Conservation (phyloP, 495 filamentous ascomycete species). For the Lasiosphaeriaceae sp. region DNA sequence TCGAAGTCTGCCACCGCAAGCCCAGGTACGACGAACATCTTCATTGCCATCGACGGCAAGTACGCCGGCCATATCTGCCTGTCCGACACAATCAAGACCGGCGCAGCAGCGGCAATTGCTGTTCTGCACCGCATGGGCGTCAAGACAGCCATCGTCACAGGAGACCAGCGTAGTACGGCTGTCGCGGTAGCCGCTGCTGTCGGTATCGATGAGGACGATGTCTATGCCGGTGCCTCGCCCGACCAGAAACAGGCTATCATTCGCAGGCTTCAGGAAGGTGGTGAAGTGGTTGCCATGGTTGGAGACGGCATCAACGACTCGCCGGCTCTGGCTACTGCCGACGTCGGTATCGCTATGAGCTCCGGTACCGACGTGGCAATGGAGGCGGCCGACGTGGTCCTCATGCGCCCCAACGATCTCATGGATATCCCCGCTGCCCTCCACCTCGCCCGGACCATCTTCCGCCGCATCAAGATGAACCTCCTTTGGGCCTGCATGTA, state of each 20-base stretch:
- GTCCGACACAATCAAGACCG: conserved; percentile 84
- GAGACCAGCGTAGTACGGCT: conserved; percentile 81
- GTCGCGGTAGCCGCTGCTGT: conserved; percentile 76
- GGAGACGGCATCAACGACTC: conserved; percentile 99
- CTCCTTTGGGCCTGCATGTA: conserved; percentile 88
- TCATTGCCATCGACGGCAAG: conserved; percentile 75
- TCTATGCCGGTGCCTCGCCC: conserved; percentile 80
- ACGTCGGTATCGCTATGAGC: conserved; percentile 88
- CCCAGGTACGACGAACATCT: conserved; percentile 81
- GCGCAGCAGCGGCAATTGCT: conserved; percentile 76
- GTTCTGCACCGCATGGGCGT: conserved; percentile 82
- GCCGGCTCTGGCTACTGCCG: conserved; percentile 86
- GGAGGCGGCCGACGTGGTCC: conserved; percentile 93
- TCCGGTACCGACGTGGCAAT: conserved; percentile 96
- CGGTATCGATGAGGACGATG: conserved; percentile 69
- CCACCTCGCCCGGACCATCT: conserved; percentile 78
- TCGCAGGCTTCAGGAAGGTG: conserved; percentile 63
- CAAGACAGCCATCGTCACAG: conserved; percentile 86
- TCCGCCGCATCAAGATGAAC: conserved; percentile 90
- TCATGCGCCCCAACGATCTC: conserved; percentile 89
- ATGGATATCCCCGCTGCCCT: conserved; percentile 87
- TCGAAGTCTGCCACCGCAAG: conserved; percentile 27
- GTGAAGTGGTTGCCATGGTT: conserved; percentile 89
- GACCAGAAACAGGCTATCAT: conserved; percentile 86
- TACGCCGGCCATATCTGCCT: conserved; percentile 82